Percentiles rank a stretch among this genome's conserved stretches.
Conservation (phyloP, 2,329 filamentous ascomycete genomes). For the Westerdykella sp. region DNA sequence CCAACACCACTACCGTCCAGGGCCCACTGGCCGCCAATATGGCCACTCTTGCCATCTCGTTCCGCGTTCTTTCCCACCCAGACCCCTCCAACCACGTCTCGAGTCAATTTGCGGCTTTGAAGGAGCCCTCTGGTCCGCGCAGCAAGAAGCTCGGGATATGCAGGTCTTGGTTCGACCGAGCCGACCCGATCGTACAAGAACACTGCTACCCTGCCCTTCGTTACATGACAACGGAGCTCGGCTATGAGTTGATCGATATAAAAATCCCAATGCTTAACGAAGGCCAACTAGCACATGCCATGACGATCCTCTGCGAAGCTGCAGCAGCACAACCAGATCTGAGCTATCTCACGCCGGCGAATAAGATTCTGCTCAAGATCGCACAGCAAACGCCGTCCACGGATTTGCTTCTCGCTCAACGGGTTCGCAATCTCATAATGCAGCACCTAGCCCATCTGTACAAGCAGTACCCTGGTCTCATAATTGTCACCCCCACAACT, state of each 20-base stretch:
- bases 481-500: constrained; percentile 73
- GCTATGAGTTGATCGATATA: constrained; percentile 56
- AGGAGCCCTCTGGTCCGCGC: constrained; percentile 39
- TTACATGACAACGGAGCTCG: constrained; percentile 48
- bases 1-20: constrained; percentile 58
- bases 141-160: constrained; percentile 64
- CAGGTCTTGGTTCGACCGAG: constrained; percentile 61
- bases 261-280: constrained; percentile 60
- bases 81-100: constrained; percentile 58
- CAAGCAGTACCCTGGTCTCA: constrained; percentile 62
- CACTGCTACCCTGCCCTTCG: constrained; percentile 58
- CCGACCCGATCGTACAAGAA: constrained; percentile 57
- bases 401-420: constrained; percentile 68
- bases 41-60: constrained; percentile 73
- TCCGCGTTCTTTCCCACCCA: constrained; percentile 69
- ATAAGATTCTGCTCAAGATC: constrained; percentile 63
- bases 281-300: constrained; percentile 69
- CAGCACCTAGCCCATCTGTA: constrained; percentile 68
- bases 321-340: constrained; percentile 45
- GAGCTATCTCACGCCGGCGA: constrained; percentile 56
- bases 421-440: constrained; percentile 72
- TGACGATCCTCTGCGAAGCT: constrained; percentile 71
- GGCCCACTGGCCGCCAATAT: constrained; percentile 73
- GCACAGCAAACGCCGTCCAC: constrained; percentile 57
- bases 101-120: constrained; percentile 54